Percentiles rank a stretch among this genome's conserved stretches.
Conservation (phyloP, 257 asterid species). For the Gardenia jasminoides region DNA sequence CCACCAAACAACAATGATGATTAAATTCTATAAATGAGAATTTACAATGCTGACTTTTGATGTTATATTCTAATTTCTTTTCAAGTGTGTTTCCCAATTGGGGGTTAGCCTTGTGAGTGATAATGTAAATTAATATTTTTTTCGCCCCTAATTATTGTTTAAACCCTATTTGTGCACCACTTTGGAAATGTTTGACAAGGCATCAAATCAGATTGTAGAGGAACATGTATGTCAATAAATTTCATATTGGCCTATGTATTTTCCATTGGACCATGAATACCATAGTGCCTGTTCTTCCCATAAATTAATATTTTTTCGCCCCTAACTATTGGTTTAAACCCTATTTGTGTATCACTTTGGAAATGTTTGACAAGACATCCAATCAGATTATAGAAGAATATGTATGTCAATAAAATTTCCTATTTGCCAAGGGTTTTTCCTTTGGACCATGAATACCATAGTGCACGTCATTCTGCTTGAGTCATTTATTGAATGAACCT, state of each 20-base stretch:
- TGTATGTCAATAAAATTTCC: background rate
- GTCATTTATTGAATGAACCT: background rate
- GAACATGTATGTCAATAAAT: too few relatives aligned
- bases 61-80: background rate
- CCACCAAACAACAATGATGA: background rate
- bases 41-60: background rate
- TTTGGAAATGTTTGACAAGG: too few relatives aligned
- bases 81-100: background rate
- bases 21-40: background rate
- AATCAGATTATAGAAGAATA: background rate
- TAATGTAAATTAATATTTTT: too few relatives aligned
- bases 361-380: background rate
- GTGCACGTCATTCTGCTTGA: background rate
- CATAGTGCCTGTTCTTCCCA: too few relatives aligned
- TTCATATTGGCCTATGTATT: too few relatives aligned
- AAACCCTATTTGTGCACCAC: too few relatives aligned
- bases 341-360: background rate
- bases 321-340: background rate
- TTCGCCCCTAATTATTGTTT: too few relatives aligned
- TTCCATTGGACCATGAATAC: too few relatives aligned
- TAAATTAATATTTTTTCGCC: too few relatives aligned
- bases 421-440: background rate
- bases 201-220: too few relatives aligned
- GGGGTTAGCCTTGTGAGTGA: too few relatives aligned
- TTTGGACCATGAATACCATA: background rate